A percentile compares a stretch with the other conserved stretches of the same genome.
Evolutionary conservation across 2,329 filamentous ascomycete species (phyloP).

Genomic region (Hyphodiscus sp.): DNA sequence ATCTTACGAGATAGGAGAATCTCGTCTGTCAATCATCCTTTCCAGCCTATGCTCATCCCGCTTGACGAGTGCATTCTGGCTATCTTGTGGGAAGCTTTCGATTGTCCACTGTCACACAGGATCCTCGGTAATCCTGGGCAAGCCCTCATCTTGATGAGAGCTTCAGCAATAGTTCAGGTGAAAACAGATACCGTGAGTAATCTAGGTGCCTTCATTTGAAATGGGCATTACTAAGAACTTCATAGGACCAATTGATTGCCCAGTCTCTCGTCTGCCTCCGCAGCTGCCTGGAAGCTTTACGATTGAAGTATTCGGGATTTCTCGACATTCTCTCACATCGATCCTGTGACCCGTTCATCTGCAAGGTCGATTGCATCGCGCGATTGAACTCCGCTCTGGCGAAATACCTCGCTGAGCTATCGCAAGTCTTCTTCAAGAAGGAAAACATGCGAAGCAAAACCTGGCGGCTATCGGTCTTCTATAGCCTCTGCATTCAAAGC

Average conservation of each 20-base stretch:
- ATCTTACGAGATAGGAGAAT: not conserved
- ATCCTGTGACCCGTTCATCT: constrained; percentile 2
- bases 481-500: constrained; percentile 16
- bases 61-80: constrained; percentile 5
- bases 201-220: not conserved
- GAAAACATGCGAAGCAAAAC: constrained; percentile 10
- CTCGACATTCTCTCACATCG: not conserved
- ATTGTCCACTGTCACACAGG: not conserved
- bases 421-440: constrained; percentile 14
- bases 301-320: not conserved
- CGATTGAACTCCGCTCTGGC: constrained; percentile 2
- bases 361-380: constrained; percentile 10
- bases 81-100: constrained; percentile 5
- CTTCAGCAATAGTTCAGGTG: not conserved
- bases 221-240: not conserved
- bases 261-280: constrained; percentile 17
- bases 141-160: not conserved
- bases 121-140: not conserved
- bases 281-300: constrained; percentile 13
- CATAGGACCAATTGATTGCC: constrained; percentile 17
- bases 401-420: constrained; percentile 12
- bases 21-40: not conserved
- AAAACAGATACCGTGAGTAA: not conserved
- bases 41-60: not conserved
- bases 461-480: constrained; percentile 17